These are phyloP conservation scores for Nemania sp. DNA, from an alignment of 2,329 filamentous ascomycete species.

Conservation along the genomic window DNA sequence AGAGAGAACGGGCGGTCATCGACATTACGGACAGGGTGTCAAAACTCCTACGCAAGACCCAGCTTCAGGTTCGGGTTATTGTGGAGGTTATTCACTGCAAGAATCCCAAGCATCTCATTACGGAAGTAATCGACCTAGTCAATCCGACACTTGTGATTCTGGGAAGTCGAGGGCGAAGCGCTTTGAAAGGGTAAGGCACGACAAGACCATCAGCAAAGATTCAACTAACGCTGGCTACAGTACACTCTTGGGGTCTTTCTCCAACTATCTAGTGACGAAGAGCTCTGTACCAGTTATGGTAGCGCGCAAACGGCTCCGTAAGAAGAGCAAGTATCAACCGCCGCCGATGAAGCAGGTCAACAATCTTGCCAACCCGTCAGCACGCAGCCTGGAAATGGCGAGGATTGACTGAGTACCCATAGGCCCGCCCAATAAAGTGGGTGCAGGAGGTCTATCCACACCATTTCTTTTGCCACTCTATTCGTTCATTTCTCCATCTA, in stretches of 20 bases:
- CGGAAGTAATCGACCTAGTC: slow-evolving; percentile 93
- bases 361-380: slow-evolving; percentile 72
- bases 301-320: slow-evolving; percentile 83
- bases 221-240: slow-evolving; percentile 48
- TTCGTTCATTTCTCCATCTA: no score
- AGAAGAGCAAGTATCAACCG: slow-evolving; percentile 80
- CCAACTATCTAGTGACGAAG: slow-evolving; percentile 96
- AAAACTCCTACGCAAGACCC: slow-evolving; percentile 85
- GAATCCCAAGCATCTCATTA: slow-evolving; percentile 93
- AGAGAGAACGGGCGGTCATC: slow-evolving; percentile 78
- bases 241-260: slow-evolving; percentile 93
- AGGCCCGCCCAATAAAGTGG: slow-evolving; percentile 3
- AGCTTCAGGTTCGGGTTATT: slow-evolving; percentile 87
- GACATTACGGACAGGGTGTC: slow-evolving; percentile 83
- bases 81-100: slow-evolving; percentile 99
- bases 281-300: slow-evolving; percentile 98
- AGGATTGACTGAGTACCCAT: slow-evolving; percentile 68
- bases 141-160: slow-evolving; percentile 91
- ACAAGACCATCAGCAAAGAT: not conserved
- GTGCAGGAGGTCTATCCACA: not conserved
- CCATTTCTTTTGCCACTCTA: not conserved
- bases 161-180: slow-evolving; percentile 86
- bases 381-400: slow-evolving; percentile 68
- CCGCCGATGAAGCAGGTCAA: slow-evolving; percentile 75
- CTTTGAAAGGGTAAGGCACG: slow-evolving; percentile 79